Percentiles rank a stretch among this genome's conserved stretches.
Conservation (phyloP, 2,329 filamentous ascomycete genomes). For the Mycosphaerella sp. region DNA sequence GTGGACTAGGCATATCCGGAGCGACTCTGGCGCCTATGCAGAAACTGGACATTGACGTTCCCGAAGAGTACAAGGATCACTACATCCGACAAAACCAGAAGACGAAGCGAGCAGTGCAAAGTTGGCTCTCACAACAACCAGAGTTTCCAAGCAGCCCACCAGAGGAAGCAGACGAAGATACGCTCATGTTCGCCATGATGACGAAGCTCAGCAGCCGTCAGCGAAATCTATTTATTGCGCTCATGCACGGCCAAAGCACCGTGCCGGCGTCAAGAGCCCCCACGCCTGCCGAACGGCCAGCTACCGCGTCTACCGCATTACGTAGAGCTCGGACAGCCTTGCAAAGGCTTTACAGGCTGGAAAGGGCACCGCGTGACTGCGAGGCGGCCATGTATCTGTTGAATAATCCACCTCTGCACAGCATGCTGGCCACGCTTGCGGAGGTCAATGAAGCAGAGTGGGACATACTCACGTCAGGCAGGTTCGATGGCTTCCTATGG, state of each 20-base stretch:
- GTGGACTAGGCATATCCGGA: conserved; percentile 51
- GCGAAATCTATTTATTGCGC: conserved; percentile 72
- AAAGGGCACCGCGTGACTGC: conserved; percentile 69
- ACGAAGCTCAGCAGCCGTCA: conserved; percentile 74
- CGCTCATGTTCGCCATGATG: conserved; percentile 84
- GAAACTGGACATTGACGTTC: conserved; percentile 89
- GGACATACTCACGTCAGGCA: conserved; percentile 89
- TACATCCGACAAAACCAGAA: conserved; percentile 90
- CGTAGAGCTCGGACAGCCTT: conserved; percentile 70
- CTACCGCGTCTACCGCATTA: conserved; percentile 57
- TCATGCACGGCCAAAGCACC: conserved; percentile 57
- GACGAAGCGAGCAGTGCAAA: conserved; percentile 83
- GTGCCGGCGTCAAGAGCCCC: conserved; percentile 55
- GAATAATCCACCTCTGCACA: conserved; percentile 73
- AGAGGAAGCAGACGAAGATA: conserved; percentile 90
- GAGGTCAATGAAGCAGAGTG: conserved; percentile 90
- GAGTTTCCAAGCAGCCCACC: conserved; percentile 68
- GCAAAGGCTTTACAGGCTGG: conserved; percentile 75
- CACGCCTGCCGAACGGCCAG: conserved; percentile 49
- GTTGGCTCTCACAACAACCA: conserved; percentile 77
- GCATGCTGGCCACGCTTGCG: conserved; percentile 77
- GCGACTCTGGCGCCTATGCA: conserved; percentile 55
- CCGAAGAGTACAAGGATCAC: conserved; percentile 86
- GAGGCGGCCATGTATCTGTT: conserved; percentile 82
- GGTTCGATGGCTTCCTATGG: conserved; percentile 94